A percentile compares a stretch with the other conserved stretches of the same genome.
These are phyloP conservation scores for Vitis riparia DNA, from an alignment of 164 flowering plant genomes.

Conservation along the genomic window DNA sequence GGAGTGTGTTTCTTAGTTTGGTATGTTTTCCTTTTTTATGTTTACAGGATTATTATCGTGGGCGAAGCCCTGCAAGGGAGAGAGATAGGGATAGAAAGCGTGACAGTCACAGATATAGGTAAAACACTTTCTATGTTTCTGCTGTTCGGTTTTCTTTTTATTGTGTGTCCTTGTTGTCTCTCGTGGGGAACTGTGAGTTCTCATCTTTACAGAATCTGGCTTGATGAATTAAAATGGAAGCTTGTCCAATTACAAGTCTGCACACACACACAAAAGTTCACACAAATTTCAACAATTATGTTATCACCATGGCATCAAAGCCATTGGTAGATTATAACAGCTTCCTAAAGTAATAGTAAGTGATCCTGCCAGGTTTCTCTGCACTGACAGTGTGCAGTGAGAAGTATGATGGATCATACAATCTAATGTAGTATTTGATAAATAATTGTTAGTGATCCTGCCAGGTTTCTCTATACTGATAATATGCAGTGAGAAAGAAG, in stretches of 20 bases:
- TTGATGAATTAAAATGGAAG: constrained; percentile 28
- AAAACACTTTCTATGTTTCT: neutral
- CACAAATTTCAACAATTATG: constrained; percentile 1
- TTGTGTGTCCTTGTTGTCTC: neutral
- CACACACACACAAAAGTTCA: neutral
- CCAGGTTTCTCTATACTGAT: neutral
- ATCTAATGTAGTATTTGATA: neutral
- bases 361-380: constrained; percentile 96
- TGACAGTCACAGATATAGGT: constrained; percentile 91
- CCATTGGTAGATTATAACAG: constrained; percentile 39
- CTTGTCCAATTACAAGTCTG: constrained; percentile 9
- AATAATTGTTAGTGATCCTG: neutral
- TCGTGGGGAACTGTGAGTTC: no score
- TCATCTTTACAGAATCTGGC: no score
- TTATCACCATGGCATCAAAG: constrained; percentile 43
- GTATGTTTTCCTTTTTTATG: neutral
- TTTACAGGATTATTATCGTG: constrained; percentile 73
- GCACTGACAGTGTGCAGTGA: constrained; percentile 98
- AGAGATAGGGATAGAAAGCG: constrained; percentile 88
- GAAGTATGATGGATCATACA: constrained; percentile 99
- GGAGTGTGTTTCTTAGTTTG: neutral
- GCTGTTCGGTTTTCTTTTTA: neutral
- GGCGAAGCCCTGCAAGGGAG: constrained; percentile 80
- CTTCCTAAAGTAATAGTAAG: constrained; percentile 56
- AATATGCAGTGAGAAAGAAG: no score